phyloP scores from a whole-genome alignment of 2,329 filamentous ascomycete species.

The Polytolypa hystricis region DNA sequence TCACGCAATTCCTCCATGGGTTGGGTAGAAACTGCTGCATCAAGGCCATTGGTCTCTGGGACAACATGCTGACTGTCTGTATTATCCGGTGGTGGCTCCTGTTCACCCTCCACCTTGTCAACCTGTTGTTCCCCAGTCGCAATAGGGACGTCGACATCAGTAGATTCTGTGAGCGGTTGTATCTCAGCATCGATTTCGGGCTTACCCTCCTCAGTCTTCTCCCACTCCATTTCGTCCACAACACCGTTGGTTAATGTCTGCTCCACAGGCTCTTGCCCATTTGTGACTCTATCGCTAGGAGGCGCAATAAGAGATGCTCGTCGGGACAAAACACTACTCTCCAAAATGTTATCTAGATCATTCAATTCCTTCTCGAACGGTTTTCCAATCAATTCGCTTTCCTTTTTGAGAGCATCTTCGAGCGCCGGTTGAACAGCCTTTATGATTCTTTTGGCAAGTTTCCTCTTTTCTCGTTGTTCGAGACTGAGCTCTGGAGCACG shows the following conservation, averaged over 20 bases:
- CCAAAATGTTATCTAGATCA: slow-evolving; percentile 63
- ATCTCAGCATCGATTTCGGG: neutral
- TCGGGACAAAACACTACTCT: slow-evolving; percentile 49
- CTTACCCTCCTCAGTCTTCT: neutral
- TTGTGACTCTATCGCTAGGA: neutral
- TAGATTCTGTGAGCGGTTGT: slow-evolving; percentile 5
- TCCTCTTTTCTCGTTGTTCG: slow-evolving; percentile 71
- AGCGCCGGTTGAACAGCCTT: slow-evolving; percentile 69
- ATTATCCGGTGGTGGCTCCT: neutral
- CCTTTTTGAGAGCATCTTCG: slow-evolving; percentile 64
- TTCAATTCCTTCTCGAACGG: slow-evolving; percentile 58
- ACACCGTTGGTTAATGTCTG: slow-evolving; percentile 19
- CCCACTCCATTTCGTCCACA: slow-evolving; percentile 13
- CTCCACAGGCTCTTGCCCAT: neutral
- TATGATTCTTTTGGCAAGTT: slow-evolving; percentile 79
- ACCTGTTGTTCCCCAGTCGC: slow-evolving; percentile 7
- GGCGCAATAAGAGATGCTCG: slow-evolving; percentile 25
- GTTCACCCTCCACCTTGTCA: slow-evolving; percentile 2
- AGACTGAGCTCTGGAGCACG: slow-evolving; percentile 35
- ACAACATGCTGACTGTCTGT: slow-evolving; percentile 6
- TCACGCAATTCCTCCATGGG: slow-evolving; percentile 10
- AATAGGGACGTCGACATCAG: slow-evolving; percentile 11
- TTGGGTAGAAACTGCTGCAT: neutral
- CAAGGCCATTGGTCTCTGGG: too few species aligned
- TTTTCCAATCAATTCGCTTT: slow-evolving; percentile 67